Percentiles rank a stretch among this genome's conserved stretches.
These are phyloP conservation scores for Solanum raphanifolium DNA, from an alignment of 257 asterid genomes.

Conservation along the genomic window DNA sequence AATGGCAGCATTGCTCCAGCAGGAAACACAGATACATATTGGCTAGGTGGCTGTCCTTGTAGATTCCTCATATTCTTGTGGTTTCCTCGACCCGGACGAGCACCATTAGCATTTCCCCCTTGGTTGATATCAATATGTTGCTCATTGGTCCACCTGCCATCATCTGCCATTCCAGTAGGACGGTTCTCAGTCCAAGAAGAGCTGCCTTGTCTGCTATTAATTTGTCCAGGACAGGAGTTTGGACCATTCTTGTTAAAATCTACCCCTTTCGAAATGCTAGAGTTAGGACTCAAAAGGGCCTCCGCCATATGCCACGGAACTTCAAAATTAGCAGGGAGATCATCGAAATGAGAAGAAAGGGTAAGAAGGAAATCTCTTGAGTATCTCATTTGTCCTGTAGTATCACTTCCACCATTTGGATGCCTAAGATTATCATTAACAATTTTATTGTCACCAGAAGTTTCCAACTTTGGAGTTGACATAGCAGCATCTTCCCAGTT, in stretches of 20 bases:
- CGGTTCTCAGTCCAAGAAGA: conserved; percentile 2
- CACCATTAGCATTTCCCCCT: background rate
- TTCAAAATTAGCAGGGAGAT: conserved; percentile 18
- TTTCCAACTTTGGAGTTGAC: conserved; percentile 5
- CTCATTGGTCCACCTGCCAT: conserved; percentile 13
- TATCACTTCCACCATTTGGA: background rate
- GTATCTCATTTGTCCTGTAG: conserved; percentile 10
- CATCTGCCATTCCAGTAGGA: conserved; percentile 3
- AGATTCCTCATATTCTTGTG: conserved; percentile 7
- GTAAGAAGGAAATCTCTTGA: conserved; percentile 15
- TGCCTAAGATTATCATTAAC: background rate
- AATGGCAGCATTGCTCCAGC: background rate
- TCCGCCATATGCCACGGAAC: conserved; percentile 7
- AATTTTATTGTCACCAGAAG: background rate
- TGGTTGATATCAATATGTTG: background rate
- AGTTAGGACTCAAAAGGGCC: conserved; percentile 4
- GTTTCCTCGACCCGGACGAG: conserved; percentile 10
- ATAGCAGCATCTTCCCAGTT: conserved; percentile 17
- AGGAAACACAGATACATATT: background rate
- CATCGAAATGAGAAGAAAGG: conserved; percentile 7
- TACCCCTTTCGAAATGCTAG: background rate
- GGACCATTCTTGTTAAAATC: background rate
- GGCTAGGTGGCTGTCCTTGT: conserved; percentile 5
- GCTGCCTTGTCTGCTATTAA: background rate
- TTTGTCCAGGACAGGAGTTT: background rate